These are phyloP conservation scores for Aspergillus sp. DNA, from an alignment of 2,329 filamentous ascomycete genomes.

Conservation along the genomic window DNA sequence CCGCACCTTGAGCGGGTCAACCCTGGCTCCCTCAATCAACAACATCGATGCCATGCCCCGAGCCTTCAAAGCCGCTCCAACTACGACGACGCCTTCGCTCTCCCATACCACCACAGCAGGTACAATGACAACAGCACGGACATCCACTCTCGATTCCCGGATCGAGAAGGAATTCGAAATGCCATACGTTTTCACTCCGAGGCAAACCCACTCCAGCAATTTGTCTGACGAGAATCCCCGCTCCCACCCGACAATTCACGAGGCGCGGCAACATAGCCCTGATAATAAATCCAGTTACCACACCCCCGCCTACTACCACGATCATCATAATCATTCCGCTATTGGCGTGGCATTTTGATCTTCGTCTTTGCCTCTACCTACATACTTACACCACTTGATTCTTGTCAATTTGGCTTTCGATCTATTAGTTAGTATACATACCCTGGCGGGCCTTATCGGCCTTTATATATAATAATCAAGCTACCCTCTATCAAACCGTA, in stretches of 20 bases:
- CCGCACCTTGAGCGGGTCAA: slow-evolving; percentile 39
- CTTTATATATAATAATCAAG: not conserved
- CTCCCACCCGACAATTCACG: slow-evolving; percentile 16
- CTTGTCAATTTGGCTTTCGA: not conserved
- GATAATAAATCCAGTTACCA: not conserved
- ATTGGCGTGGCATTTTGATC: slow-evolving; percentile 35
- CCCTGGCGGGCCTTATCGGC: not conserved
- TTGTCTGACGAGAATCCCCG: slow-evolving; percentile 16
- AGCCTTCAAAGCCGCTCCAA: slow-evolving; percentile 22
- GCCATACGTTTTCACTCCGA: slow-evolving; percentile 7
- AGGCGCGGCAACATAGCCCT: slow-evolving; percentile 14
- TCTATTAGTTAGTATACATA: not conserved
- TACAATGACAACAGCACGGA: slow-evolving; percentile 13
- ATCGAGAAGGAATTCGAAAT: slow-evolving; percentile 8
- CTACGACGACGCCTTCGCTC: not conserved
- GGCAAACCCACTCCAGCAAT: slow-evolving; percentile 1
- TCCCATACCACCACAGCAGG: slow-evolving; percentile 20
- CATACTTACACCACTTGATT: not conserved
- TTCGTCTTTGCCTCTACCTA: not conserved
- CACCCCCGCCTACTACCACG: slow-evolving; percentile 9
- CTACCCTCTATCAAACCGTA: not conserved
- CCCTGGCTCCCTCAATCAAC: slow-evolving; percentile 30
- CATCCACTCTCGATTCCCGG: slow-evolving; percentile 13
- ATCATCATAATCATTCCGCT: slow-evolving; percentile 23
- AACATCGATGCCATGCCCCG: slow-evolving; percentile 21